Evolutionary conservation across 768 basidiomycete species (phyloP).

Genomic region (Serendipita sp.): DNA sequence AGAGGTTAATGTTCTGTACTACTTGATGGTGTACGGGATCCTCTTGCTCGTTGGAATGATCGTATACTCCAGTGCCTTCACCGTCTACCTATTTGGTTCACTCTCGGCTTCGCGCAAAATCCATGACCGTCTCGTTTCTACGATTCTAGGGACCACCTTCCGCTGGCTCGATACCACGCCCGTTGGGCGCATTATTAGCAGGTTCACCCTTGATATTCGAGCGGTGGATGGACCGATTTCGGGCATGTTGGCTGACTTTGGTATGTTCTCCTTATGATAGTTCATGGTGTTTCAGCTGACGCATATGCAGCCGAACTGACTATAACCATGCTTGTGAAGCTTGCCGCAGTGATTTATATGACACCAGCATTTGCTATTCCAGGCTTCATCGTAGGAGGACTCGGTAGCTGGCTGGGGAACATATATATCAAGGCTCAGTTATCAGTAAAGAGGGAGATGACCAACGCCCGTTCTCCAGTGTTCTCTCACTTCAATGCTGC

Average conservation of each 20-base stretch:
- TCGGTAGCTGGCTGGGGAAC: slow-evolving; percentile 32
- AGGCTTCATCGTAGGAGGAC: slow-evolving; percentile 25
- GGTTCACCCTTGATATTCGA: slow-evolving; percentile 51
- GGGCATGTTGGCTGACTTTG: slow-evolving; percentile 8
- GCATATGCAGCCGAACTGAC: slow-evolving; percentile 20
- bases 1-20: slow-evolving; percentile 24
- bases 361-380: slow-evolving; percentile 34
- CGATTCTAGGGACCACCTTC: slow-evolving; percentile 9
- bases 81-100: slow-evolving; percentile 5
- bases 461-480: slow-evolving; percentile 33
- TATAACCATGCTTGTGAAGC: slow-evolving; percentile 27
- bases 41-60: slow-evolving; percentile 22
- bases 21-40: slow-evolving; percentile 30
- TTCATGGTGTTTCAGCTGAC: slow-evolving; percentile 18
- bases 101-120: slow-evolving; percentile 9
- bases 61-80: slow-evolving; percentile 22
- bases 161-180: slow-evolving; percentile 39
- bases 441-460: slow-evolving; percentile 41
- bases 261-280: not conserved
- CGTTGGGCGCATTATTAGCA: slow-evolving; percentile 43
- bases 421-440: slow-evolving; percentile 43
- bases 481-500: slow-evolving; percentile 40
- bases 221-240: slow-evolving; percentile 24
- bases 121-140: slow-evolving; percentile 6
- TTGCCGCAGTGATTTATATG: slow-evolving; percentile 29